Evolutionary conservation across 257 asterid species (phyloP).

Genomic region (Capsicum baccatum): DNA sequence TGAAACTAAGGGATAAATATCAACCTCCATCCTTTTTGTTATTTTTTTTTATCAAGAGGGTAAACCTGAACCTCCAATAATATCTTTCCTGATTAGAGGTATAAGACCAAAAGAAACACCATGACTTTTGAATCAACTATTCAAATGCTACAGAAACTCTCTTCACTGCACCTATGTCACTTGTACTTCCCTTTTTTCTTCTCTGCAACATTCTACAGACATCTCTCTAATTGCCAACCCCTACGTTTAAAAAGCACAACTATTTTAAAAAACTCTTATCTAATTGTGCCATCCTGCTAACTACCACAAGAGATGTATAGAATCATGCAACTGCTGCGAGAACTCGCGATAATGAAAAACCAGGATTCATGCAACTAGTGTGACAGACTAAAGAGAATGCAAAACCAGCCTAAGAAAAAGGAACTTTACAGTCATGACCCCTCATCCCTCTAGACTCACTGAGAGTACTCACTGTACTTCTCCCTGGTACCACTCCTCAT

Average conservation of each 20-base stretch:
- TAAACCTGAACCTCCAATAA: background rate
- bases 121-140: background rate
- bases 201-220: background rate
- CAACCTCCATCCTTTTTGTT: background rate
- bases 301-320: background rate
- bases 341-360: background rate
- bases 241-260: background rate
- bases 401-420: background rate
- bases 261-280: background rate
- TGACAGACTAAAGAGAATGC: background rate
- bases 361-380: background rate
- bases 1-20: background rate
- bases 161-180: background rate
- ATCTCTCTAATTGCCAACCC: background rate
- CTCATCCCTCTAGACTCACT: slow-evolving; percentile 10
- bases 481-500: background rate
- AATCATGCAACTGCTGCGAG: background rate
- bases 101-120: background rate
- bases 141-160: slow-evolving; percentile 1
- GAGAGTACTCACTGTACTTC: background rate
- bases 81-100: background rate
- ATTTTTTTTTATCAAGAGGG: background rate
- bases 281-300: background rate
- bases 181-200: background rate
- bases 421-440: background rate